These are phyloP conservation scores for Coemansia reversa DNA, from an alignment of 192 early-diverging fungal species.

Conservation along the genomic window DNA sequence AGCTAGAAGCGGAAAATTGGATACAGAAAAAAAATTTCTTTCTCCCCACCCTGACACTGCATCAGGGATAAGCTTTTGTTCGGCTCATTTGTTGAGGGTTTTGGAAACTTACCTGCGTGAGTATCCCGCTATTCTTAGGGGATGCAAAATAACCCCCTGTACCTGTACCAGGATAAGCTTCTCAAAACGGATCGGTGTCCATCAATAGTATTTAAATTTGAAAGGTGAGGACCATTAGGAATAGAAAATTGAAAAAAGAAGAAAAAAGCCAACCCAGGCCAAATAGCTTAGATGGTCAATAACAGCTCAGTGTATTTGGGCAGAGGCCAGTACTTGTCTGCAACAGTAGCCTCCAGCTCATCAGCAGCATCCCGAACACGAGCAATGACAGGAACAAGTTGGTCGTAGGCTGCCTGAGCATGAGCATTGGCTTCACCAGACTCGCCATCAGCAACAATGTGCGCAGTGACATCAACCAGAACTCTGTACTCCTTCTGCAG, in stretches of 20 bases:
- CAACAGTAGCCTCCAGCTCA: slow-evolving; percentile 73
- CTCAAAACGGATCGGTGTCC: too few species aligned
- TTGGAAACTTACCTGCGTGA: too few species aligned
- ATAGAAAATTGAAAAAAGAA: slow-evolving; percentile 6
- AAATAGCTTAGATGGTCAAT: slow-evolving; percentile 58
- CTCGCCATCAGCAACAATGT: slow-evolving; percentile 53
- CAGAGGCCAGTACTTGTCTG: slow-evolving; percentile 94
- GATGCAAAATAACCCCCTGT: too few species aligned
- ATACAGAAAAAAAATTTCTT: too few species aligned
- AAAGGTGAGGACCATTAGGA: background rate
- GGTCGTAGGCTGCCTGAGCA: slow-evolving; percentile 62
- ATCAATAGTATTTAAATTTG: too few species aligned
- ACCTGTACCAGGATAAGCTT: too few species aligned
- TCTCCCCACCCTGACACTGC: too few species aligned
- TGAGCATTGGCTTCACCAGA: slow-evolving; percentile 60
- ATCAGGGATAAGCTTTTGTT: too few species aligned
- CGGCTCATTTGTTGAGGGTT: too few species aligned
- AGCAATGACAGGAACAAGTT: slow-evolving; percentile 72
- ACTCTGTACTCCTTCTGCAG: slow-evolving; percentile 60
- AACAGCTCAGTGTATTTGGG: slow-evolving; percentile 97
- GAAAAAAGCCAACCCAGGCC: slow-evolving; percentile 6
- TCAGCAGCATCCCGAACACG: slow-evolving; percentile 68
- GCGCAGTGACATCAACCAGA: slow-evolving; percentile 57
- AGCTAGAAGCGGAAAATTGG: too few species aligned
- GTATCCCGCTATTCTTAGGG: too few species aligned